phyloP scores from a whole-genome alignment of 2,329 filamentous ascomycete species.

The Fusarium pseudonygamai region DNA sequence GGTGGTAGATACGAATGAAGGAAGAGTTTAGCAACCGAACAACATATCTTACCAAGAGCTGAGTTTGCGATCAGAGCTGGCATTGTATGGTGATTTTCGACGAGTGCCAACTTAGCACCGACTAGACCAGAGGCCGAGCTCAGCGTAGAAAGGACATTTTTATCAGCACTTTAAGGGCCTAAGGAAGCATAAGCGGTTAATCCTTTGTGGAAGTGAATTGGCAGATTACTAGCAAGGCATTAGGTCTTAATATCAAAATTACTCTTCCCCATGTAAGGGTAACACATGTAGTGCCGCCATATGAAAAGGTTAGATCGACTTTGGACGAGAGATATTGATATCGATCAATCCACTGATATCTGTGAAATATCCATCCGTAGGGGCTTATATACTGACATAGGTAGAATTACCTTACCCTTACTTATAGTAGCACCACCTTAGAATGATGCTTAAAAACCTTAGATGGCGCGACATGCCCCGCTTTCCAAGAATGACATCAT shows the following conservation, averaged over 20 bases:
- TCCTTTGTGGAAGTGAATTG: neutral
- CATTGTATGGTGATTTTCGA: neutral
- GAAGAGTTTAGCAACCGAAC: neutral
- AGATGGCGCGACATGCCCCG: neutral
- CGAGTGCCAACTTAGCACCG: neutral
- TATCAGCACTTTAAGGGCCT: neutral
- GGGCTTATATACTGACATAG: neutral
- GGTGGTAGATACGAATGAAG: neutral
- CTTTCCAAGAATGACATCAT: neutral
- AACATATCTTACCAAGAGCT: neutral
- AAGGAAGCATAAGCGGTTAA: neutral
- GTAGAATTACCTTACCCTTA: neutral
- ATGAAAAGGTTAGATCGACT: neutral
- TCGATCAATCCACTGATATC: neutral
- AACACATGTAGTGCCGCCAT: neutral
- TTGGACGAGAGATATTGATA: neutral
- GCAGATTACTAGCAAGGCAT: neutral
- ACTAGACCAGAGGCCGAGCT: neutral
- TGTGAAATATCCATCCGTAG: too few relatives aligned
- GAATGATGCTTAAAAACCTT: neutral
- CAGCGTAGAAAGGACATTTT: neutral
- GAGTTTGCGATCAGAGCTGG: neutral
- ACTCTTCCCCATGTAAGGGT: neutral
- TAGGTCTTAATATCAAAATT: neutral
- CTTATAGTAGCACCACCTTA: neutral